Conservation (phyloP, 2,329 filamentous ascomycete genomes). For the Penicillium italicum region DNA sequence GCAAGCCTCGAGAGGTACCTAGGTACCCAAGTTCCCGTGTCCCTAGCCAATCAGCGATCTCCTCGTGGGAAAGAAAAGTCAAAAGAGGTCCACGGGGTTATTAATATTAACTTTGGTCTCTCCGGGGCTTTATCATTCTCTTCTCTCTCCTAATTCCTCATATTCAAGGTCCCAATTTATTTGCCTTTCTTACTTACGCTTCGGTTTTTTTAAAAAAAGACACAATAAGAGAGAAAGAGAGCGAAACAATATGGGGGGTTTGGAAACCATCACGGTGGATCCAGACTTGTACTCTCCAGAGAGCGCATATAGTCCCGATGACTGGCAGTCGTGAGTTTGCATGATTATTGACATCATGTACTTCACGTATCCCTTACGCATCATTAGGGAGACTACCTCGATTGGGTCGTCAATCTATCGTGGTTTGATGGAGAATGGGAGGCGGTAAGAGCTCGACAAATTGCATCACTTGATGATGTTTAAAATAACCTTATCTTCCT, state of each 20-base stretch:
- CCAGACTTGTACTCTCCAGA: neutral
- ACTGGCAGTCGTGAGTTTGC: slow-evolving; percentile 9
- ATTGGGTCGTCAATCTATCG: slow-evolving; percentile 7
- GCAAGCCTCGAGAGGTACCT: neutral
- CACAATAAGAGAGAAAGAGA: neutral
- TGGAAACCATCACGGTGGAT: slow-evolving; percentile 1
- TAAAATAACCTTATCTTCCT: neutral
- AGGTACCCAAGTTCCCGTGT: neutral
- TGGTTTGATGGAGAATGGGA: slow-evolving; percentile 4
- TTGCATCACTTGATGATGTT: neutral
- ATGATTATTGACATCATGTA: neutral
- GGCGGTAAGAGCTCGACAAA: neutral
- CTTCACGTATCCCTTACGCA: neutral
- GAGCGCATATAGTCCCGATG: neutral
- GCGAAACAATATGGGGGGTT: neutral
- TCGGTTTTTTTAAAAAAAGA: too few species aligned
- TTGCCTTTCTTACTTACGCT: neutral
- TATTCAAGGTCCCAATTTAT: neutral
- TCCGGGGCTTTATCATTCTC: neutral
- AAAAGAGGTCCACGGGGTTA: neutral
- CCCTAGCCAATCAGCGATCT: neutral
- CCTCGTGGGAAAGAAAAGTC: neutral
- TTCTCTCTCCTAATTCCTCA: neutral
- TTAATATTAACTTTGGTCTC: neutral
- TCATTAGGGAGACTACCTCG: slow-evolving; percentile 2